phyloP scores from a whole-genome alignment of 176 grass and related monocot genomes.

The Bothriochloa decipiens region DNA sequence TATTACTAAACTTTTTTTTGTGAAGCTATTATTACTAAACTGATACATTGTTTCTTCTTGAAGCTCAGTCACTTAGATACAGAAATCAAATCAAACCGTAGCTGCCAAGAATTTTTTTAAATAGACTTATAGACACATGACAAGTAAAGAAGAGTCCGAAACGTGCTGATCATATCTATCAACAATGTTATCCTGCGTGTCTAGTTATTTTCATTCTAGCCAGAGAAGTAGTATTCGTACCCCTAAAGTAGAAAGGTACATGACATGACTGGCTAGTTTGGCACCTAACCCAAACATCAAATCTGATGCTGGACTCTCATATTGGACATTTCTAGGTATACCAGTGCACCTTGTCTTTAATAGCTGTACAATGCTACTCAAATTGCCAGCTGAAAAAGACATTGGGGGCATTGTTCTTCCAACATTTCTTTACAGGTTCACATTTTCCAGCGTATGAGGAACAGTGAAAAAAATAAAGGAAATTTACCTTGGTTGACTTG shows the following conservation, averaged over 20 bases:
- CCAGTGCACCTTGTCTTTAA: neutral
- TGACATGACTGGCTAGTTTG: slow-evolving; percentile 12
- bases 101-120: neutral
- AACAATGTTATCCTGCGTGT: neutral
- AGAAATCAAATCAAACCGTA: neutral
- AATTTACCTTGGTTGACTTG: slow-evolving; percentile 85
- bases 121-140: neutral
- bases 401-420: neutral
- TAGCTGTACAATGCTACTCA: neutral
- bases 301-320: slow-evolving; percentile 8
- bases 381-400: neutral
- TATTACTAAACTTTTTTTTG: neutral
- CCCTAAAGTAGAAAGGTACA: slow-evolving; percentile 14
- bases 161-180: neutral
- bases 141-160: neutral
- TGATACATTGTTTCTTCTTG: neutral
- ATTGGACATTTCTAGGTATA: neutral
- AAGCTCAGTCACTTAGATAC: neutral
- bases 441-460: neutral
- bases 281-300: slow-evolving; percentile 25
- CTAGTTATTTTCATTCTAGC: neutral
- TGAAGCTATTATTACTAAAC: neutral
- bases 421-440: no score
- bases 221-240: slow-evolving; percentile 8
- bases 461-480: neutral